phyloP scores from a whole-genome alignment of 78 protist species.

The Pelomyxa schiedti region DNA sequence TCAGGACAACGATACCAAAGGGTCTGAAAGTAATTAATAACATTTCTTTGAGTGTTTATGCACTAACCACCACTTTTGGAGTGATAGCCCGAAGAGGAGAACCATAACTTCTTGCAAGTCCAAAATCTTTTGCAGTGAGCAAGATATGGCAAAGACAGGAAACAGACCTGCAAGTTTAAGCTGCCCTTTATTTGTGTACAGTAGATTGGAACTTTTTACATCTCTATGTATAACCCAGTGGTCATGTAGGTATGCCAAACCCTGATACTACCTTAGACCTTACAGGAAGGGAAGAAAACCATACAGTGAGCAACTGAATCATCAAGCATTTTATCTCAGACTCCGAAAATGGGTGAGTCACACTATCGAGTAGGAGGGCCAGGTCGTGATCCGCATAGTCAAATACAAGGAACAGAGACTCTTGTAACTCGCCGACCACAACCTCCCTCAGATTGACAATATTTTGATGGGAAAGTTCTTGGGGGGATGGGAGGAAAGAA shows the following conservation, averaged over 20 bases:
- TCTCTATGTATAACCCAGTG: constrained; percentile 62
- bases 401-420: constrained; percentile 85
- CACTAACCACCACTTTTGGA: constrained; percentile 85
- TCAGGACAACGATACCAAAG: constrained; percentile 91
- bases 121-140: constrained; percentile 66
- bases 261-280: constrained; percentile 16
- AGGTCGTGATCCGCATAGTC: constrained; percentile 95
- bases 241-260: constrained; percentile 46
- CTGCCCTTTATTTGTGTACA: constrained; percentile 31
- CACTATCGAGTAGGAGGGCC: constrained; percentile 71
- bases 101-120: constrained; percentile 82
- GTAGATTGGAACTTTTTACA: constrained; percentile 27
- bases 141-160: no score
- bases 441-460: constrained; percentile 70
- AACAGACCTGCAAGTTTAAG: constrained; percentile 86
- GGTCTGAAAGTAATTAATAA: no score
- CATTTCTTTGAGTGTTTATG: no score
- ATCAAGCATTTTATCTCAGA: constrained; percentile 42
- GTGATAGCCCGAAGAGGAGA: constrained; percentile 59
- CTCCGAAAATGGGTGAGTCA: constrained; percentile 17
- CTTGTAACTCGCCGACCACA: constrained; percentile 9
- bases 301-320: constrained; percentile 65
- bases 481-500: background rate
- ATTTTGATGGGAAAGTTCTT: constrained; percentile 88
- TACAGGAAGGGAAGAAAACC: no score